Base-by-base conservation (phyloP, 306 rosid species). In the Sphenostylis stenocarpa region DNA sequence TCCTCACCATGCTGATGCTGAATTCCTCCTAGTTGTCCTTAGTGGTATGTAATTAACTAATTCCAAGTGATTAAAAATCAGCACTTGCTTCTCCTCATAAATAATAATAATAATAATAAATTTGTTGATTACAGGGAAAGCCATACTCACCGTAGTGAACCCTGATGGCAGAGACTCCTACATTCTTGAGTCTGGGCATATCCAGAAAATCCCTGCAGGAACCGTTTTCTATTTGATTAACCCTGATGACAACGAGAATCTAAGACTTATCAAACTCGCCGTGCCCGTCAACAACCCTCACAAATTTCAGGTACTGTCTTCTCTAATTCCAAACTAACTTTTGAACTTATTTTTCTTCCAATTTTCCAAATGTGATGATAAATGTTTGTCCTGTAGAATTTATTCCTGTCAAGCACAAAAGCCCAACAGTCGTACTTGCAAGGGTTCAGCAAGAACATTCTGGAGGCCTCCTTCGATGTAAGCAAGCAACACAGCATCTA, bases 1-100 rank as follows among this genome's bases (percentile, higher is more conserved):
- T 2, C 87, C 84, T 0, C 76, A 70, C 11, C 84, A 84, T 21
- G n/a, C 39, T 5, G 84, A 84, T 48, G 82, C 87, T 0, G 79
- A 84, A 0, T 76, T 24, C 29, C 19, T 80, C 68, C 20, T 84
- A 28, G 26, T 75, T 6, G 33, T 75, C 67, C 44, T n/a, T 14
- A 21, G 1, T 5, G 85, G 82, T 39, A 9, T 9, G 44, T 39
- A 39, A 9, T 39, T 11, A 2, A 38, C 13, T 38, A 13, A 38
- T 38, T 0, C 4, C 44, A 1, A 11, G 4, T 39, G 4, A 39
- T 3, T 38, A 2, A 7, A 8, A 2, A 38, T 38, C 43, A 9
- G 9, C 4, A 10, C 14, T 39, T 39, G 1, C 4, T 39, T 39
- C 44, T 39, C 4, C 44, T 39, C 4, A 11, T 3, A 8, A 36